Conservation (phyloP, 345 rosid species). For the Linum usitatissimum region DNA sequence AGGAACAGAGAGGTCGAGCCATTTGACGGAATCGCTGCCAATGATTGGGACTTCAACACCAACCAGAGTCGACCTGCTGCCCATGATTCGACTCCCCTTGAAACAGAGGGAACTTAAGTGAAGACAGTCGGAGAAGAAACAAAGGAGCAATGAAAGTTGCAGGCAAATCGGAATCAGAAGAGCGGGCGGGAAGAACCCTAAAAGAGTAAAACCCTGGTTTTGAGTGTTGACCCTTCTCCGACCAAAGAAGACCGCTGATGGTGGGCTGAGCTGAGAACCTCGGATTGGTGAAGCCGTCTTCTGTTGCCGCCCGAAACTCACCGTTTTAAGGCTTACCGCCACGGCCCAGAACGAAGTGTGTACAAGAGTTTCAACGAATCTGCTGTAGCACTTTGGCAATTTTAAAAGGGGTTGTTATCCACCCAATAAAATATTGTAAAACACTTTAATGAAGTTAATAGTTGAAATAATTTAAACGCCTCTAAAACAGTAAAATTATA, state of each 20-base stretch:
- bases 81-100: background rate
- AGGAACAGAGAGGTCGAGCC: slow-evolving; percentile 49
- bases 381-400: too few relatives aligned
- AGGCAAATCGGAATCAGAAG: background rate
- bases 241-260: background rate
- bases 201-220: background rate
- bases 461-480: too few relatives aligned
- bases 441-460: too few relatives aligned
- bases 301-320: background rate
- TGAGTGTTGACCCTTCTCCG: background rate
- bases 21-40: slow-evolving; percentile 55
- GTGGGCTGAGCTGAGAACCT: background rate
- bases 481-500: too few relatives aligned
- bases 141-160: background rate
- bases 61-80: slow-evolving; percentile 16
- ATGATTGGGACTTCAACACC: slow-evolving; percentile 69
- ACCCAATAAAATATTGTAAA: too few relatives aligned
- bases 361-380: too few relatives aligned
- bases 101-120: background rate
- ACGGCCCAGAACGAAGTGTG: too few relatives aligned
- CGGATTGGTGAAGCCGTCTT: background rate
- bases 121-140: background rate
- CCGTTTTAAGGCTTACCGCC: background rate
- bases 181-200: slow-evolving; percentile 1
- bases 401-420: too few relatives aligned